These are phyloP conservation scores for Penicillium odoratum DNA, from an alignment of 495 filamentous ascomycete genomes.

Conservation along the genomic window DNA sequence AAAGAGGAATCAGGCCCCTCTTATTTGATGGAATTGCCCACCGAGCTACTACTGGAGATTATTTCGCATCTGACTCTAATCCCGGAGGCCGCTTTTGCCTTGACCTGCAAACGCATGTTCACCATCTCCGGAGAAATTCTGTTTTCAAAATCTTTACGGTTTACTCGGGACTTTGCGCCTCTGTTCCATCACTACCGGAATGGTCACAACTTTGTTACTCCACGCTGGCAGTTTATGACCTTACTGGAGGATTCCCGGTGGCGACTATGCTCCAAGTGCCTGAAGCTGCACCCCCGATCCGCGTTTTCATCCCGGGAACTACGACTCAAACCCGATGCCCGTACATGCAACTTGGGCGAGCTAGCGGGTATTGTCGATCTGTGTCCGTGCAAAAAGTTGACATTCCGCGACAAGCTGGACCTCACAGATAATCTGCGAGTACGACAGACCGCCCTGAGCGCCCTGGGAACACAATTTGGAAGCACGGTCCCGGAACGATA, in stretches of 20 bases:
- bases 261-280: slow-evolving; percentile 44
- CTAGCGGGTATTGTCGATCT: slow-evolving; percentile 46
- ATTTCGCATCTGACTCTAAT: slow-evolving; percentile 39
- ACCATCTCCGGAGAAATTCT: slow-evolving; percentile 39
- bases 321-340: slow-evolving; percentile 36
- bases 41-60: slow-evolving; percentile 45
- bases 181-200: slow-evolving; percentile 48
- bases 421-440: slow-evolving; percentile 37
- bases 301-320: slow-evolving; percentile 40
- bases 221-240: slow-evolving; percentile 45
- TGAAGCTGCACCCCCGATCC: slow-evolving; percentile 44
- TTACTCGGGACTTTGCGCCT: slow-evolving; percentile 46
- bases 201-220: slow-evolving; percentile 41
- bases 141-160: slow-evolving; percentile 38
- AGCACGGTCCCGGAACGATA: slow-evolving; percentile 33
- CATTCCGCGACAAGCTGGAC: slow-evolving; percentile 44
- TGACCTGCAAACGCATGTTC: slow-evolving; percentile 47
- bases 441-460: slow-evolving; percentile 30
- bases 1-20: slow-evolving; percentile 27
- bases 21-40: slow-evolving; percentile 44
- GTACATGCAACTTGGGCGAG: slow-evolving; percentile 42
- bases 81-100: slow-evolving; percentile 42
- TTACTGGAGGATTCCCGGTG: slow-evolving; percentile 41
- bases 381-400: slow-evolving; percentile 50
- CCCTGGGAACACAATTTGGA: slow-evolving; percentile 35